These are phyloP conservation scores for Rhamnella rubrinervis DNA, from an alignment of 331 rosid species.

Conservation along the genomic window DNA sequence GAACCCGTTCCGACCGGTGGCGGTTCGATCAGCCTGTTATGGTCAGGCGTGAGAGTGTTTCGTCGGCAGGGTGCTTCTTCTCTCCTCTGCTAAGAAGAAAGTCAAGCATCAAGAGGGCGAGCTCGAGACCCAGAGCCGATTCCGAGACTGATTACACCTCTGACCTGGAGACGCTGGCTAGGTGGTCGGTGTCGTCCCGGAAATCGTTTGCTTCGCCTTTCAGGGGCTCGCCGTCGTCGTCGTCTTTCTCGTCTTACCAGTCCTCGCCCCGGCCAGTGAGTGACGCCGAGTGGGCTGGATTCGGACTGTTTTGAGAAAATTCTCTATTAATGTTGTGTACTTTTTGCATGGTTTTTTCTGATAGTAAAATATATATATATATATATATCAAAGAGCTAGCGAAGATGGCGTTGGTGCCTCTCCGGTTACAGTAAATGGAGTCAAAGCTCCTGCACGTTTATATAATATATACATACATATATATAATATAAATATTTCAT, in stretches of 20 bases:
- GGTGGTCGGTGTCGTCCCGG: constrained; percentile 66
- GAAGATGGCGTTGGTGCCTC: not conserved
- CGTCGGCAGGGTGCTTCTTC: constrained; percentile 67
- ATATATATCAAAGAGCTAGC: not conserved
- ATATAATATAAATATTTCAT: no score
- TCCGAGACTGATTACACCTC: constrained; percentile 31
- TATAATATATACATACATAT: no score
- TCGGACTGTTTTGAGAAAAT: constrained; percentile 53
- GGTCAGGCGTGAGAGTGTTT: constrained; percentile 34
- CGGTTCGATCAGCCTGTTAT: constrained; percentile 37
- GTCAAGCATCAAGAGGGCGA: constrained; percentile 14
- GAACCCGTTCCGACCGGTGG: constrained; percentile 59
- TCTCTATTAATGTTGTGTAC: no score
- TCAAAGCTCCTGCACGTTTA: no score
- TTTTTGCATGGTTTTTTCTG: not conserved
- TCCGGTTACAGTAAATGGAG: no score
- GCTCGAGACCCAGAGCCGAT: not conserved
- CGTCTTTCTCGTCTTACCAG: constrained; percentile 40
- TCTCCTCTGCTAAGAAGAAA: constrained; percentile 55
- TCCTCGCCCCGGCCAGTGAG: constrained; percentile 59
- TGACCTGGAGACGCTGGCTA: constrained; percentile 54
- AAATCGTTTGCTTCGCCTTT: constrained; percentile 59
- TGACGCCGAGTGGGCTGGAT: constrained; percentile 87
- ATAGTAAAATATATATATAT: no score
- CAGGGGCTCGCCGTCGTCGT: constrained; percentile 41